phyloP scores from a whole-genome alignment of 1,284 basidiomycete species.

The Trichosporon sp. region DNA sequence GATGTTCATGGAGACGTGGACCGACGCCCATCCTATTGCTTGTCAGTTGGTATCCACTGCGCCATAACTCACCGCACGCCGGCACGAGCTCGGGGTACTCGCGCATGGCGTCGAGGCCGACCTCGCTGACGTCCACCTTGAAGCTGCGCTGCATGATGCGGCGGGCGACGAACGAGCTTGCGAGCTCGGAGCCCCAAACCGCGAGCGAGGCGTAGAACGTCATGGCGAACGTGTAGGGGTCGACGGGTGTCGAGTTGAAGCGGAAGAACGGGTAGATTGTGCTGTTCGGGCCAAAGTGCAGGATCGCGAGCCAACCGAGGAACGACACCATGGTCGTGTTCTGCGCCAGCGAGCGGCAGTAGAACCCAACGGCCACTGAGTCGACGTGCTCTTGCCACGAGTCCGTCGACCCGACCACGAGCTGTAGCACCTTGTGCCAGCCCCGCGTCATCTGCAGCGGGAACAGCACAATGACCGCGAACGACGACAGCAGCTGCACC shows the following conservation, averaged over 20 bases:
- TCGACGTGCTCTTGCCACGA: slow-evolving; percentile 55
- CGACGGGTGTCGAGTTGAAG: slow-evolving; percentile 51
- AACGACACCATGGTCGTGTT: slow-evolving; percentile 55
- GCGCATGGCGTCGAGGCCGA: slow-evolving; percentile 55
- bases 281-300: slow-evolving; percentile 56
- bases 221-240: slow-evolving; percentile 57
- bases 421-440: slow-evolving; percentile 50
- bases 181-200: slow-evolving; percentile 55
- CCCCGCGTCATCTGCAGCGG: slow-evolving; percentile 55
- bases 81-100: slow-evolving; percentile 53
- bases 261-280: slow-evolving; percentile 57
- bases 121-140: slow-evolving; percentile 53
- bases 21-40: slow-evolving; percentile 53
- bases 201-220: slow-evolving; percentile 55
- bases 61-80: slow-evolving; percentile 31
- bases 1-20: slow-evolving; percentile 58
- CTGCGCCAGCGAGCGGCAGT: slow-evolving; percentile 57
- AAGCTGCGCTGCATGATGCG: slow-evolving; percentile 51
- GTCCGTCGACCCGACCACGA: slow-evolving; percentile 51
- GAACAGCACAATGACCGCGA: slow-evolving; percentile 55
- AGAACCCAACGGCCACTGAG: slow-evolving; percentile 52
- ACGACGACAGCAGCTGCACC: slow-evolving; percentile 55
- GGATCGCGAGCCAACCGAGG: slow-evolving; percentile 51
- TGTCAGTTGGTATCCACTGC: background rate
- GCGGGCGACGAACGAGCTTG: slow-evolving; percentile 53